A percentile compares a stretch with the other conserved stretches of the same genome.
Conservation (phyloP, 202 grass and related monocot species). For the Carex arenaria region DNA sequence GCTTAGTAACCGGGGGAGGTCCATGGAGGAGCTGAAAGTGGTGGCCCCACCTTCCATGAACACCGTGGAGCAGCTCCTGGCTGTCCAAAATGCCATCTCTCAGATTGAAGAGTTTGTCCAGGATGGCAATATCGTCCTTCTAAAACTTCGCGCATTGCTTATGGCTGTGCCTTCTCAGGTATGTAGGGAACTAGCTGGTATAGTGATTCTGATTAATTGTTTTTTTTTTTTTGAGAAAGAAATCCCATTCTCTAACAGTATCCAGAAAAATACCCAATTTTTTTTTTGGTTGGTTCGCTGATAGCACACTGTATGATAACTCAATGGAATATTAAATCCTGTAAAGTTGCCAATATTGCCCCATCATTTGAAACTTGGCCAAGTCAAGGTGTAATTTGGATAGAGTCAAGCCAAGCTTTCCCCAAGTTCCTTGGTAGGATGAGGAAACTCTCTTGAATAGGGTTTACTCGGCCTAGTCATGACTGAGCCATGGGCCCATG, state of each 20-base stretch:
- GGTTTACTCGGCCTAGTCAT: not conserved
- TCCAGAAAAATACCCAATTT: not conserved
- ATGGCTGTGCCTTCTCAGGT: constrained; percentile 93
- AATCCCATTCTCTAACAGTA: not conserved
- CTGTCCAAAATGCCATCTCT: constrained; percentile 95
- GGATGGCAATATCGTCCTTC: constrained; percentile 88
- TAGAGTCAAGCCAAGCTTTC: not conserved
- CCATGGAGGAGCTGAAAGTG: constrained; percentile 69
- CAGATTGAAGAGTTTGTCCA: constrained; percentile 88
- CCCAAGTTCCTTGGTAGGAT: not conserved
- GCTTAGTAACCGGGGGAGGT: constrained; percentile 71
- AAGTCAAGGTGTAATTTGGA: not conserved
- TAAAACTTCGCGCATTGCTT: constrained; percentile 76
- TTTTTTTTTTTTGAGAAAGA: not conserved
- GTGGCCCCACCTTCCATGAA: constrained; percentile 76
- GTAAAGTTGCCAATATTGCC: not conserved
- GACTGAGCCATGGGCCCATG: not conserved
- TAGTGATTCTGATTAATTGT: not conserved
- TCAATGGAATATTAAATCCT: not conserved
- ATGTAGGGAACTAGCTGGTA: not conserved
- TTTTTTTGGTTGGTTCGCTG: too few species aligned
- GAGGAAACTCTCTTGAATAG: not conserved
- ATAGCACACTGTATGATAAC: not conserved
- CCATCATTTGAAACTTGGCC: not conserved
- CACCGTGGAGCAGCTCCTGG: constrained; percentile 95